A percentile compares a stretch with the other conserved stretches of the same genome.
These are phyloP conservation scores for Trypanosoma platydactyli DNA, from an alignment of 208 protist species.

Conservation along the genomic window DNA sequence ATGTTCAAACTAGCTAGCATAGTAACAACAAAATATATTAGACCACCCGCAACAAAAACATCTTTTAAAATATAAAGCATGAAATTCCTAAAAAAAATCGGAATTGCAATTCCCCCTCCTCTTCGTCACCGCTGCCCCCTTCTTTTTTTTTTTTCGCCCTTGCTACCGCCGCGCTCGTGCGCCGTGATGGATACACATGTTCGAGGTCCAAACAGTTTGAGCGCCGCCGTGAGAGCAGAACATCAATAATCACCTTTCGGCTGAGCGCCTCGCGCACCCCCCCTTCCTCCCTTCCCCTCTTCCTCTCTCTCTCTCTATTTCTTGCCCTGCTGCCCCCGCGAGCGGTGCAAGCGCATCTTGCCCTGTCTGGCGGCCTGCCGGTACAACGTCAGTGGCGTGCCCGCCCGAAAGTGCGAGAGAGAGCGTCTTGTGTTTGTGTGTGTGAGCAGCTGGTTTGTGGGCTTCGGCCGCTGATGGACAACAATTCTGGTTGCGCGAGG, in stretches of 20 bases:
- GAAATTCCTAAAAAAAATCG: too few relatives aligned
- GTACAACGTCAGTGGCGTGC: conserved; percentile 1
- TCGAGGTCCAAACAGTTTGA: conserved; percentile 12
- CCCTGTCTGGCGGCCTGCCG: conserved; percentile 14
- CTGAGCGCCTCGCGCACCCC: conserved; percentile 1
- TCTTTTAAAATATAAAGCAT: too few relatives aligned
- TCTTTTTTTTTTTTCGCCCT: neutral
- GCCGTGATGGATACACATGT: conserved; percentile 2
- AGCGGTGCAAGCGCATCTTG: conserved; percentile 1
- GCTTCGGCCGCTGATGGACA: conserved; percentile 3
- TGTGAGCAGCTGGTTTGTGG: neutral
- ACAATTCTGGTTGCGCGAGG: conserved; percentile 16
- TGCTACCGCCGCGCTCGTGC: neutral
- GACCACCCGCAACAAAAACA: too few relatives aligned
- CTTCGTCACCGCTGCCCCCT: neutral
- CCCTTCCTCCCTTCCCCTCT: neutral
- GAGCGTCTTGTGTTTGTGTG: neutral
- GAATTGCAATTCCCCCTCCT: neutral
- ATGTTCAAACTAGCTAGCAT: too few relatives aligned
- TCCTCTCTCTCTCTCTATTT: neutral
- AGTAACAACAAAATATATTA: too few relatives aligned
- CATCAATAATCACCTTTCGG: conserved; percentile 9
- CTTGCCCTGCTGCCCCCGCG: too few relatives aligned
- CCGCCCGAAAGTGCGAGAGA: conserved; percentile 21
- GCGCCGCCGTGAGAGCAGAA: neutral